Conservation (phyloP, 2,329 filamentous ascomycete species). For the Diaporthe vexans region DNA sequence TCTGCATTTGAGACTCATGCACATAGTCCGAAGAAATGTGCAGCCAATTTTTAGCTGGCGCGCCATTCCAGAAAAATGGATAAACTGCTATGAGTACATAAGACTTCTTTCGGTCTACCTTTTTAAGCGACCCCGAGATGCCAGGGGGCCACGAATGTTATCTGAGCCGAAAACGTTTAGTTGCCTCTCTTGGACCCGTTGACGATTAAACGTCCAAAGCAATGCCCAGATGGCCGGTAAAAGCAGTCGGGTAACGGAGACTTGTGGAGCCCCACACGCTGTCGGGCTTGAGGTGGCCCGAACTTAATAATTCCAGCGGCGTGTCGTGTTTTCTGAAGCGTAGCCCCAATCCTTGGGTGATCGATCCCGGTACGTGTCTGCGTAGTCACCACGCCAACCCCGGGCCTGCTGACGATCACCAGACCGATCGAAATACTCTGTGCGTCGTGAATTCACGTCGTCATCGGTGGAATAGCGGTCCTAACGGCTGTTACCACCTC, state of each 20-base stretch:
- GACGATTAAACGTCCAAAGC: neutral
- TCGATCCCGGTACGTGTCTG: neutral
- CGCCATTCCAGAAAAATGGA: neutral
- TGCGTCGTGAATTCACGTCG: neutral
- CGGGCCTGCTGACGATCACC: neutral
- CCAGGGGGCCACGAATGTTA: neutral
- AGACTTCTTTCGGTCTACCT: neutral
- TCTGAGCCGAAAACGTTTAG: neutral
- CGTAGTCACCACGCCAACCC: neutral
- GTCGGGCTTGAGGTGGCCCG: neutral
- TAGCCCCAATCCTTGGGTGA: conserved; percentile 11
- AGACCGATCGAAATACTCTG: neutral
- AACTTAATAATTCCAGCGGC: neutral
- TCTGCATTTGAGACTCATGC: neutral
- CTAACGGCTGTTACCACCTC: conserved; percentile 41
- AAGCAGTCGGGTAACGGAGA: neutral
- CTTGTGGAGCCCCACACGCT: neutral
- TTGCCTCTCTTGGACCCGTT: neutral
- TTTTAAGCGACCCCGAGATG: neutral
- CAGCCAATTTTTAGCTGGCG: neutral
- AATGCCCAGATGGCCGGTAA: neutral
- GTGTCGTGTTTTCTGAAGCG: neutral
- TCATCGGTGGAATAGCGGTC: conserved; percentile 29
- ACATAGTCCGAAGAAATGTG: neutral
- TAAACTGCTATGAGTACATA: neutral